Conservation (phyloP, 2,329 filamentous ascomycete species). For the Juglanconis juglandina region DNA sequence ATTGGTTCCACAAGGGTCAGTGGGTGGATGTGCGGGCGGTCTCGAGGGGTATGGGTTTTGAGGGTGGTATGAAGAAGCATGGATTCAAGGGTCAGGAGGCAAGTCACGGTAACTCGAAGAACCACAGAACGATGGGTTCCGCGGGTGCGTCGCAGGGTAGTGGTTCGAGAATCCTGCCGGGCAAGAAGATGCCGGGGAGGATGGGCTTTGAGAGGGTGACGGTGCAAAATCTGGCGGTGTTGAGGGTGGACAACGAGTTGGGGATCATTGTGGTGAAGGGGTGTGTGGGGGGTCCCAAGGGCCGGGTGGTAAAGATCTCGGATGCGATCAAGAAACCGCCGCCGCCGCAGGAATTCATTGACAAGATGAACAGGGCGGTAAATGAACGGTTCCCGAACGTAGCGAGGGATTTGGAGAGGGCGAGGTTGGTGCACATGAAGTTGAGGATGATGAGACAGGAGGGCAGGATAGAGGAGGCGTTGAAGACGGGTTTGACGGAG, state of each 20-base stretch:
- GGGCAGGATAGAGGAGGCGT: constrained; percentile 35
- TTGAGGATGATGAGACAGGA: constrained; percentile 49
- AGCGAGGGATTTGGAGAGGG: constrained; percentile 44
- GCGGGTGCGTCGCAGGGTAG: constrained; percentile 85
- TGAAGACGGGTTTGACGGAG: constrained; percentile 24
- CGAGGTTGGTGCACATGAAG: constrained; percentile 49
- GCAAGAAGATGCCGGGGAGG: constrained; percentile 95
- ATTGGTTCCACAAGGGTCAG: constrained; percentile 88
- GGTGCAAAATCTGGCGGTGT: constrained; percentile 83
- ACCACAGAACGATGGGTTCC: constrained; percentile 89
- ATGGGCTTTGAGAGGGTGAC: constrained; percentile 92
- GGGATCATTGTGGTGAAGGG: constrained; percentile 88
- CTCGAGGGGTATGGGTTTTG: constrained; percentile 86
- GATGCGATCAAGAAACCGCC: constrained; percentile 83
- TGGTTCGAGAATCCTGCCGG: constrained; percentile 87
- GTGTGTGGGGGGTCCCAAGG: constrained; percentile 82
- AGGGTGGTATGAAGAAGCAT: constrained; percentile 96
- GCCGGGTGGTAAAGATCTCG: constrained; percentile 77
- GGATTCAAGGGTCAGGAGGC: constrained; percentile 86
- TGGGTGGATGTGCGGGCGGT: constrained; percentile 81
- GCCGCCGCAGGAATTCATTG: constrained; percentile 46
- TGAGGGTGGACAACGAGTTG: constrained; percentile 82
- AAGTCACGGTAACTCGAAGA: constrained; percentile 92
- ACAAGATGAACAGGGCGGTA: constrained; percentile 41
- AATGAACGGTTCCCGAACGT: constrained; percentile 46